A percentile compares a stretch with the other conserved stretches of the same genome.
Evolutionary conservation across 129 eudicot species (phyloP).

Genomic region (Flaveria trinervia): DNA sequence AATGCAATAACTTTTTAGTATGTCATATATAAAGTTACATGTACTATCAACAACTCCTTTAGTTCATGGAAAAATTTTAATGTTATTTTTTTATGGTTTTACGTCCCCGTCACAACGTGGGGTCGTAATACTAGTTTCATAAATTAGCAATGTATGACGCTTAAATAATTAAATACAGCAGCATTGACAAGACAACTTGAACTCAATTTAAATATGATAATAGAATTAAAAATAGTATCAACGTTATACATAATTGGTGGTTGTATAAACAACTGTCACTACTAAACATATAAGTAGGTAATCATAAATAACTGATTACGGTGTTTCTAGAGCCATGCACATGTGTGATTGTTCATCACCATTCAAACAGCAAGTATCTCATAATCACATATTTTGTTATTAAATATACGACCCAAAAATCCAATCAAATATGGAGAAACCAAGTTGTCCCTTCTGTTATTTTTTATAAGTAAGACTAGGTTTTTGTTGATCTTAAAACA

Average conservation of each 20-base stretch:
- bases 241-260: slow-evolving; percentile 24
- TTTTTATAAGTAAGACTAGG: neutral
- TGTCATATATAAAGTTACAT: too few relatives aligned
- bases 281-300: slow-evolving; percentile 20
- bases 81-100: too few relatives aligned
- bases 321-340: slow-evolving; percentile 41
- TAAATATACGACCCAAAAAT: slow-evolving; percentile 8
- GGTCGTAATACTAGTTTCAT: too few relatives aligned
- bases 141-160: too few relatives aligned
- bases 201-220: neutral
- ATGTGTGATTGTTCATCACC: slow-evolving; percentile 35
- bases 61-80: too few relatives aligned
- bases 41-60: too few relatives aligned
- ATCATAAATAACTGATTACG: slow-evolving; percentile 33
- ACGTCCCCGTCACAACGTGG: too few relatives aligned
- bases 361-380: slow-evolving; percentile 30
- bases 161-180: neutral
- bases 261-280: slow-evolving; percentile 26
- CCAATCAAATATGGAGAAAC: slow-evolving; percentile 20
- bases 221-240: neutral
- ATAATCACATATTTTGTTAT: slow-evolving; percentile 28
- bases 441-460: neutral
- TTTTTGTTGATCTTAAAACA: too few relatives aligned
- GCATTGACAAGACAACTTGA: slow-evolving; percentile 26
- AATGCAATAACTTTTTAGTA: too few relatives aligned